phyloP scores from a whole-genome alignment of 257 asterid genomes.

The Echium plantagineum region DNA sequence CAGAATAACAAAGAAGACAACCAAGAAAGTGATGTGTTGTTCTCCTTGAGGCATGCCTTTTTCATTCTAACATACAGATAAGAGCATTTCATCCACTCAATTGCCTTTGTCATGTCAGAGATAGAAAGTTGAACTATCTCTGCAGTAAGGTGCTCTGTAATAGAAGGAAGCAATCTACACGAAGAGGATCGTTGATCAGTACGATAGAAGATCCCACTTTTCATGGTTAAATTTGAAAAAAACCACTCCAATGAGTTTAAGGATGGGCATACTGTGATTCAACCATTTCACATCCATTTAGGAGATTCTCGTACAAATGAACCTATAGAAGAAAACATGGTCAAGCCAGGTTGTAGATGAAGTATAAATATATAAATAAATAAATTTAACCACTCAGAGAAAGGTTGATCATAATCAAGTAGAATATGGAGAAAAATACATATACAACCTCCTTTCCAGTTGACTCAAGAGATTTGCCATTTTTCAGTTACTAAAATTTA shows the following conservation, averaged over 20 bases:
- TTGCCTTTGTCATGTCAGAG: conserved; percentile 76
- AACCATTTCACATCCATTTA: conserved; percentile 93
- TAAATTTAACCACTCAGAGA: no score
- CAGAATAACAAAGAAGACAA: conserved; percentile 11
- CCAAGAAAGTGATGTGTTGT: conserved; percentile 6
- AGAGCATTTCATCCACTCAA: conserved; percentile 96
- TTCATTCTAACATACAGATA: conserved; percentile 85
- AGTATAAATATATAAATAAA: conserved; percentile 1
- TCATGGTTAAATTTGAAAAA: conserved; percentile 3
- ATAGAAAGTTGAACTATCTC: conserved; percentile 92
- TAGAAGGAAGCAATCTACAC: conserved; percentile 76
- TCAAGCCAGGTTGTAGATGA: conserved; percentile 7
- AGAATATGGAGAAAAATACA: no score
- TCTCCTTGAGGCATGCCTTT: conserved; percentile 44
- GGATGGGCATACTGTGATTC: conserved; percentile 82
- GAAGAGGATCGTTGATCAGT: conserved; percentile 18
- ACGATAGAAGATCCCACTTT: conserved; percentile 7
- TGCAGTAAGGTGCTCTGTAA: conserved; percentile 93
- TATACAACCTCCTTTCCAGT: no score
- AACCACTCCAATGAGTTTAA: conserved; percentile 14
- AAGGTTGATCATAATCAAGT: neutral
- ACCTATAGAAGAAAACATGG: conserved; percentile 38
- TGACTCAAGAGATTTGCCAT: no score
- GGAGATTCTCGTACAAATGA: conserved; percentile 82
- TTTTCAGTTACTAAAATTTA: no score